These are phyloP conservation scores for Cyclanthera cordifolia DNA, from an alignment of 306 rosid species.

Conservation along the genomic window DNA sequence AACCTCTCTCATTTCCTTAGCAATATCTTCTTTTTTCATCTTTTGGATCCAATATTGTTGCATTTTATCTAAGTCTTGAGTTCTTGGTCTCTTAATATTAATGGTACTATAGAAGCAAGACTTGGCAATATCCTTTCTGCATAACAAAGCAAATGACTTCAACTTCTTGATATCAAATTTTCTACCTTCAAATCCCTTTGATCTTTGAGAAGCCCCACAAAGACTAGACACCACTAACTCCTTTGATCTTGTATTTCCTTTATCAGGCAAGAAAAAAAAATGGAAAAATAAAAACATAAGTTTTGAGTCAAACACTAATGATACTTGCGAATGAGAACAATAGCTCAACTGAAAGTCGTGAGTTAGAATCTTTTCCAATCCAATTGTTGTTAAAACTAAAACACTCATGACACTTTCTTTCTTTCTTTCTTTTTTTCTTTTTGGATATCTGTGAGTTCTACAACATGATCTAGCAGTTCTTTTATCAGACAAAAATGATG, in stretches of 20 bases:
- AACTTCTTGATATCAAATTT: constrained; percentile 30
- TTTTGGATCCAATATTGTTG: constrained; percentile 22
- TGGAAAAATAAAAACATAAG: no score
- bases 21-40: constrained; percentile 55
- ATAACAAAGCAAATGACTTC: constrained; percentile 27
- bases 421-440: no score
- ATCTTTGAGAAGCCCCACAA: constrained; percentile 14
- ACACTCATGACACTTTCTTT: no score
- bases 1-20: constrained; percentile 19
- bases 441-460: no score
- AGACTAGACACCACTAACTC: constrained; percentile 13
- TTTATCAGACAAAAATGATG: no score
- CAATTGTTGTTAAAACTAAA: no score
- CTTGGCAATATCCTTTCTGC: constrained; percentile 36
- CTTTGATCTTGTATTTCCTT: constrained; percentile 12
- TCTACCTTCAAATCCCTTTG: background rate
- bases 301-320: no score
- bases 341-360: no score
- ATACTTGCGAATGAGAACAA: no score
- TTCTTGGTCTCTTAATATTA: constrained; percentile 30
- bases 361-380: no score
- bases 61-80: constrained; percentile 18
- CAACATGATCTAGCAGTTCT: no score
- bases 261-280: no score
- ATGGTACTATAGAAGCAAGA: constrained; percentile 42